Conservation (phyloP, 371 early-diverging fungal species). For the Funneliformis caledonium region DNA sequence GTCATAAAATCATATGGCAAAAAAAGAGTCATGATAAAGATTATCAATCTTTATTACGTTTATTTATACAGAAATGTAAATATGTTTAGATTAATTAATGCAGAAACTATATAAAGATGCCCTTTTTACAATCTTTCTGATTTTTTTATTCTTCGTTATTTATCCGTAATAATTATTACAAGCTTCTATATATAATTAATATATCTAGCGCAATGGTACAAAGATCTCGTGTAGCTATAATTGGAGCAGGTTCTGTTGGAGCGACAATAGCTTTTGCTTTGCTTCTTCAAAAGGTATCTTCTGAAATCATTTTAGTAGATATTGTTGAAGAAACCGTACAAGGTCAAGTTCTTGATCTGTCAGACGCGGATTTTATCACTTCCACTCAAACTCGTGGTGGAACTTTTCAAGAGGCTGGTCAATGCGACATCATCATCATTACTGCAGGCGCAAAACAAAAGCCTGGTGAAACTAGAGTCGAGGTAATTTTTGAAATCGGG, state of each 20-base stretch:
- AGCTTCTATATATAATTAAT: too few relatives aligned
- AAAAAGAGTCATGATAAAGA: too few relatives aligned
- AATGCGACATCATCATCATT: conserved; percentile 82
- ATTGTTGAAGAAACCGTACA: conserved; percentile 61
- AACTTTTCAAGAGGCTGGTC: conserved; percentile 74
- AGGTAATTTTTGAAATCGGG: conserved; percentile 38
- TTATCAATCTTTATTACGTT: too few relatives aligned
- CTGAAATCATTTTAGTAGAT: conserved; percentile 78
- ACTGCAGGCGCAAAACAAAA: conserved; percentile 90
- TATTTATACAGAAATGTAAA: too few relatives aligned
- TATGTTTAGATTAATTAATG: too few relatives aligned
- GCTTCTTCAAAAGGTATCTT: conserved; percentile 69
- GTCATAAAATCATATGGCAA: too few relatives aligned
- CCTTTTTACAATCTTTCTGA: too few relatives aligned
- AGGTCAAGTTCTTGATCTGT: conserved; percentile 81
- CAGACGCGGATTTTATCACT: conserved; percentile 75
- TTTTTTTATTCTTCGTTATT: too few relatives aligned
- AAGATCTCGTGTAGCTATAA: conserved; percentile 62
- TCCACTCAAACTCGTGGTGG: conserved; percentile 65
- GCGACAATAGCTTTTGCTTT: conserved; percentile 76
- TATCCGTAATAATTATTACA: too few relatives aligned
- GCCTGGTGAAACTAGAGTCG: conserved; percentile 75
- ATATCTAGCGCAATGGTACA: conserved; percentile 5
- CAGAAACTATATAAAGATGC: too few relatives aligned
- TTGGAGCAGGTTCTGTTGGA: conserved; percentile 88